Evolutionary conservation across 2,329 filamentous ascomycete species (phyloP), one percentile per base, ranked within the genome.

Genomic region (Berkeleyomyces basicola): DNA sequence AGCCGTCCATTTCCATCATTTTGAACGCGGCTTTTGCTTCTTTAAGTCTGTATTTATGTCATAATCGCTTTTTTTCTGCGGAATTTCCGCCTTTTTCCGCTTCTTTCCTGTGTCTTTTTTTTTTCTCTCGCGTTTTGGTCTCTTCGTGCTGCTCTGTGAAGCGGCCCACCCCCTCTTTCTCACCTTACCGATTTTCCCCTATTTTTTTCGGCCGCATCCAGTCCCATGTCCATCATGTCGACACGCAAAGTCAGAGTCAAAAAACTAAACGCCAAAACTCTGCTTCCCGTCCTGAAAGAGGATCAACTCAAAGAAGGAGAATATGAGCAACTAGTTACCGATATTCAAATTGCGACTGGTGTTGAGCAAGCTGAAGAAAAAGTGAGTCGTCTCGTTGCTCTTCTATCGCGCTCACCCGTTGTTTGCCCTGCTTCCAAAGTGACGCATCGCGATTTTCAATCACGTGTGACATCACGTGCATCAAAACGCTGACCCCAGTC

Each of bases 311-410:
- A 96, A 72, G 80, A 86, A 71, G 82, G 80, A 70, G 83, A 90
- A 75, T 95, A 96, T 74, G 89, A 95, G 76, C 83, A 88, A 70
- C 85, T 92, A 72, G 87, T 87, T 69, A 86, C 87, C 72, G 81
- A 88, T 82, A 78, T 84, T 80, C 76, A 89, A 86, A 90, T 96
- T 72, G 90, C 93, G 72, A 96, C 91, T 68, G 93, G 93, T 75
- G 93, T 99, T 70, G 93, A 99, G 76, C 91, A 95, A 73, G 88
- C 85, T 67, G 93, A 99, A 77, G 91, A 97, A 83, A 92, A 92
- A 78, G 93, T 96, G 76, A 84, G 90, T 88, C 67, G 67, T 67
- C 67, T 68, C 69, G 68, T 65, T 67, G 67, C 3, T 40, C 7
- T 23, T 68, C 67, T 67, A 65, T 64, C 68, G 59, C 66, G 58